phyloP scores from a whole-genome alignment of 2,329 filamentous ascomycete species.

The Fusarium sp. region DNA sequence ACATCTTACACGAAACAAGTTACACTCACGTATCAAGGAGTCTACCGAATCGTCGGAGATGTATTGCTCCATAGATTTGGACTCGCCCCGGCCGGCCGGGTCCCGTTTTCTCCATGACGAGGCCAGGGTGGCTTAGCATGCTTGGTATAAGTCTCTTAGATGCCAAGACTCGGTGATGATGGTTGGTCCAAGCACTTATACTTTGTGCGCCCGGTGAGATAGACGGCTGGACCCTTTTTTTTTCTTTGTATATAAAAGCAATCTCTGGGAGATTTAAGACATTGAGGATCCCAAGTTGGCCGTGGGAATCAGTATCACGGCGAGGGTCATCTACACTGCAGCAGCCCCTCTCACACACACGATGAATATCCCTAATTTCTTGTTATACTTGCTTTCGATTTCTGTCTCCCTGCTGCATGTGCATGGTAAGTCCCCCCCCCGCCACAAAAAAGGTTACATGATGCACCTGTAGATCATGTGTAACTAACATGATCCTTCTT shows the following conservation, averaged over 20 bases:
- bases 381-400: slow-evolving; percentile 6
- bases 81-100: not conserved
- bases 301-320: not conserved
- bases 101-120: slow-evolving; percentile 16
- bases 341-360: not conserved
- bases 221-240: not conserved
- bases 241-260: not conserved
- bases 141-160: slow-evolving; percentile 12
- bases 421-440: slow-evolving; percentile 11
- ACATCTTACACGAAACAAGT: not conserved
- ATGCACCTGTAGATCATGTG: not conserved
- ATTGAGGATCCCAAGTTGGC: not conserved
- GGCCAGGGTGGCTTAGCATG: slow-evolving; percentile 29
- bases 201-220: not conserved
- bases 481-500: not conserved
- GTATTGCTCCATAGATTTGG: not conserved
- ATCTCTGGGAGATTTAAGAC: not conserved
- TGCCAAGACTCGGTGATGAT: slow-evolving; percentile 19
- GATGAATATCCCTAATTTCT: slow-evolving; percentile 18
- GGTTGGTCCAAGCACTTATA: slow-evolving; percentile 1
- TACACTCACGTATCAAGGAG: not conserved
- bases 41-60: not conserved
- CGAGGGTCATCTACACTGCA: not conserved
- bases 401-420: not conserved
- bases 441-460: not conserved